Percentiles rank a stretch among this genome's conserved stretches.
Evolutionary conservation across 805 yeast species (phyloP).

Genomic region (Metschnikowia drakensbergensis): DNA sequence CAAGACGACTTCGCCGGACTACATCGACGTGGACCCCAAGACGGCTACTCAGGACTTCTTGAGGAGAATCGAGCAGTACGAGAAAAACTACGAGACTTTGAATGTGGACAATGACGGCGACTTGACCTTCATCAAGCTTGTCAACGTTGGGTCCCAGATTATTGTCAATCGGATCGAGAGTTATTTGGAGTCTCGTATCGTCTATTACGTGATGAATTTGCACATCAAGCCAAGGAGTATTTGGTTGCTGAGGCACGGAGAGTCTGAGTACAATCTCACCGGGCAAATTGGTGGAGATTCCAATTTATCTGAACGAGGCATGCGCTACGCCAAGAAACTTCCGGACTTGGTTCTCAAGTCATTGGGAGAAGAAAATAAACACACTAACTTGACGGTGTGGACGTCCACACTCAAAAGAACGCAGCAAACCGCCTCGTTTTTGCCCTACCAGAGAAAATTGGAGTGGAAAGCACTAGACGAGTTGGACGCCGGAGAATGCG

Average conservation of each 20-base stretch:
- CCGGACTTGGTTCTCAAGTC: slow-evolving; percentile 71
- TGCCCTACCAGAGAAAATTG: slow-evolving; percentile 71
- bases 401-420: slow-evolving; percentile 90
- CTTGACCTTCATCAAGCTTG: slow-evolving; percentile 79
- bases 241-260: slow-evolving; percentile 96
- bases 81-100: slow-evolving; percentile 73
- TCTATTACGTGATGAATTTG: slow-evolving; percentile 91
- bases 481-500: slow-evolving; percentile 96
- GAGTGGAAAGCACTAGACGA: slow-evolving; percentile 98
- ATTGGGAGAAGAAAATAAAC: slow-evolving; percentile 52
- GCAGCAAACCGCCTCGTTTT: slow-evolving; percentile 81
- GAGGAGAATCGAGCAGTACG: slow-evolving; percentile 70
- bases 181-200: slow-evolving; percentile 87
- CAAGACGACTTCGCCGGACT: slow-evolving; percentile 83
- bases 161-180: slow-evolving; percentile 83
- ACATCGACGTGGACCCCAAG: slow-evolving; percentile 62
- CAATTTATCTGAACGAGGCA: slow-evolving; percentile 76
- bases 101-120: slow-evolving; percentile 54
- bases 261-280: slow-evolving; percentile 83
- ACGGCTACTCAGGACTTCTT: slow-evolving; percentile 69
- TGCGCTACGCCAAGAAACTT: slow-evolving; percentile 74
- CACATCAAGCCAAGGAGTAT: slow-evolving; percentile 90
- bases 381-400: slow-evolving; percentile 77
- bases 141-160: slow-evolving; percentile 85
- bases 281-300: slow-evolving; percentile 98